Evolutionary conservation across 2,329 filamentous ascomycete species (phyloP), one percentile per base, ranked within the genome.

Genomic region (Neopestalotiopsis rosae): DNA sequence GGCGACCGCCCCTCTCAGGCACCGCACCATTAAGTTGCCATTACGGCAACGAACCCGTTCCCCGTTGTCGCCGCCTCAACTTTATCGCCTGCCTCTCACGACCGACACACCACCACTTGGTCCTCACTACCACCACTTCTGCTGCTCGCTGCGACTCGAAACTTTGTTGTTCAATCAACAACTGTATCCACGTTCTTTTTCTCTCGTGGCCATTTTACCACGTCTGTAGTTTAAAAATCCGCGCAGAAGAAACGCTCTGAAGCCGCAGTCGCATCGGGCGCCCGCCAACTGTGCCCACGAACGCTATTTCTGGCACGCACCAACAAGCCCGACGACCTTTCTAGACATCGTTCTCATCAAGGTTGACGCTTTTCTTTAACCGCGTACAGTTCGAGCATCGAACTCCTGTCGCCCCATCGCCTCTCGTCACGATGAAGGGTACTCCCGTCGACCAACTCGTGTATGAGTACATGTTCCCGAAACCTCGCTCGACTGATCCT

Each of bases 401-500:
- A 59, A 28, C 24, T 28, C 24, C 24, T 28, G 24, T 28, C 24
- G 57, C 57, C n/a, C 24, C 12, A 17, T 10, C 57, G 17, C 28
- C 57, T 34, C 13, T 34, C 57, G 57, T 12, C 79, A 83, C 76
- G 66, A 95, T 95, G 92, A 93, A 92, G 81, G 89, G 91, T 75
- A 88, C 88, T 62, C 87, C 90, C 59, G 85, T 94, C 76, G 91
- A 92, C 69, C 87, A 91, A 77, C 86, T 94, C 79, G 90, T 95
- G 70, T 93, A 93, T 86, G 88, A 91, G 81, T 84, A 85, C 76
- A 91, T 95, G 83, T 93, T 92, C 76, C 91, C 91, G 24, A 89
- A 88, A 68, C 89, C 91, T 14, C 89, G 89, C 71, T 80, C 88
- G 14, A 88, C 84, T 69, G 92, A 95, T 74, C 92, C 92, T 12